phyloP scores from a whole-genome alignment of 2,329 filamentous ascomycete genomes.

The Cercospora nicotianae region DNA sequence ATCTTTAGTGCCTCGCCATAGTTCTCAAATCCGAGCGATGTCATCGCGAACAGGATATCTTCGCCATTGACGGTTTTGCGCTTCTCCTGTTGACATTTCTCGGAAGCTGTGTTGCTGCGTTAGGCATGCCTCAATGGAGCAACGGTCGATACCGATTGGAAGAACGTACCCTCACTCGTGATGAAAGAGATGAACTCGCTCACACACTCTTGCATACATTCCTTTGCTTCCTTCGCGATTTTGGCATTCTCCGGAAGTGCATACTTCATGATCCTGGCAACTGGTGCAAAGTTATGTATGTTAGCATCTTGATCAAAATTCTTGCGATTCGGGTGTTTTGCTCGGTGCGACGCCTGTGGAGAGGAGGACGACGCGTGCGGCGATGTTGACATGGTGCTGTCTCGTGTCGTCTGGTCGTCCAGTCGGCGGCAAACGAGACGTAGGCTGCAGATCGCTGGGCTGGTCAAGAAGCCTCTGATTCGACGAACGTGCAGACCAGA shows the following conservation, averaged over 20 bases:
- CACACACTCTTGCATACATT: constrained; percentile 99
- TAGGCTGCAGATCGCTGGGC: constrained; percentile 39
- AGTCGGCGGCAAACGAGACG: constrained; percentile 29
- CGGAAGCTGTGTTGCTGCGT: constrained; percentile 66
- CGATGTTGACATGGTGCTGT: constrained; percentile 45
- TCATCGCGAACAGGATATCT: constrained; percentile 98
- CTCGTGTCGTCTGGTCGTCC: constrained; percentile 35
- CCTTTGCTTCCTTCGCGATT: constrained; percentile 93
- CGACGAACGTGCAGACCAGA: constrained; percentile 48
- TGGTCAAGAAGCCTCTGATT: constrained; percentile 45
- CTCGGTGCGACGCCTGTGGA: constrained; percentile 31
- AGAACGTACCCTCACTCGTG: constrained; percentile 85
- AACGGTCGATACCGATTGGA: background rate
- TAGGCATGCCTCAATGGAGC: background rate
- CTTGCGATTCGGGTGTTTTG: constrained; percentile 34
- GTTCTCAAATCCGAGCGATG: constrained; percentile 96
- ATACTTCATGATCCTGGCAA: constrained; percentile 98
- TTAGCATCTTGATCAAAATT: constrained; percentile 73
- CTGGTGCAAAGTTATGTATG: constrained; percentile 91
- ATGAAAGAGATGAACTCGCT: constrained; percentile 99
- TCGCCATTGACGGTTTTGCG: constrained; percentile 98
- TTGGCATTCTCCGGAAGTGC: constrained; percentile 97
- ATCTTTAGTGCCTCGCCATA: constrained; percentile 98
- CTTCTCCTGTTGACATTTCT: constrained; percentile 99
- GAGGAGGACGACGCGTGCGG: constrained; percentile 36